A percentile compares a stretch with the other conserved stretches of the same genome.
Conservation (phyloP, 2,329 filamentous ascomycete species). For the Monilinia laxa region DNA sequence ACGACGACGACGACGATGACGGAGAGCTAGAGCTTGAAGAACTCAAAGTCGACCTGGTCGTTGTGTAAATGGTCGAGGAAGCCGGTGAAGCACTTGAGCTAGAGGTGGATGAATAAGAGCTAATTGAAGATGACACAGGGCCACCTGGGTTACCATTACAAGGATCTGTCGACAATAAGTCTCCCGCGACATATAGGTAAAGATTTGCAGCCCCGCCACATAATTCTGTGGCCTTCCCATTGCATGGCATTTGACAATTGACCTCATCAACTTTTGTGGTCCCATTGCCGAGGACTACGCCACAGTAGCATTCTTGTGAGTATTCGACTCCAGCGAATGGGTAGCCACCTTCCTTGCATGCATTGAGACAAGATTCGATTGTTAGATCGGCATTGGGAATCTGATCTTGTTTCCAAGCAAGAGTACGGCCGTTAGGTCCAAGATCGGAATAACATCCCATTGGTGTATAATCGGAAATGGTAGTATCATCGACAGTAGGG, state of each 20-base stretch:
- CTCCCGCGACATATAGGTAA: conserved; percentile 47
- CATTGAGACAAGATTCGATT: conserved; percentile 41
- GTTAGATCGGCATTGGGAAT: conserved; percentile 40
- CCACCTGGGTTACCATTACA: conserved; percentile 40
- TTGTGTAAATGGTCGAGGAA: conserved; percentile 10
- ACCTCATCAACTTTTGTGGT: conserved; percentile 30
- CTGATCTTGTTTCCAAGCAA: conserved; percentile 40
- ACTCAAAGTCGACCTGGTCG: conserved; percentile 12
- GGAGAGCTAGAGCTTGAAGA: neutral
- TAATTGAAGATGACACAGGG: conserved; percentile 22
- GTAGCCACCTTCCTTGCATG: conserved; percentile 43
- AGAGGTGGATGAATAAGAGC: conserved; percentile 6
- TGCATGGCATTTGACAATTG: conserved; percentile 35
- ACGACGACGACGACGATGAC: neutral
- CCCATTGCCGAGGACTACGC: conserved; percentile 40
- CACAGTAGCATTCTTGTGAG: conserved; percentile 46
- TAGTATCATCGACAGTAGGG: conserved; percentile 33
- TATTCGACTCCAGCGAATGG: conserved; percentile 44
- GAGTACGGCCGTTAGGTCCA: conserved; percentile 35
- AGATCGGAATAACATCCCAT: conserved; percentile 46
- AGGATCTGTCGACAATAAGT: conserved; percentile 52
- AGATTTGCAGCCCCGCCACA: conserved; percentile 42
- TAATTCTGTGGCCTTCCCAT: conserved; percentile 39
- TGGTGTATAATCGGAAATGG: conserved; percentile 37
- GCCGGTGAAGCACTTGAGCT: conserved; percentile 15